phyloP scores from a whole-genome alignment of 208 protist genomes.

The Plasmodiophora brassicae region DNA sequence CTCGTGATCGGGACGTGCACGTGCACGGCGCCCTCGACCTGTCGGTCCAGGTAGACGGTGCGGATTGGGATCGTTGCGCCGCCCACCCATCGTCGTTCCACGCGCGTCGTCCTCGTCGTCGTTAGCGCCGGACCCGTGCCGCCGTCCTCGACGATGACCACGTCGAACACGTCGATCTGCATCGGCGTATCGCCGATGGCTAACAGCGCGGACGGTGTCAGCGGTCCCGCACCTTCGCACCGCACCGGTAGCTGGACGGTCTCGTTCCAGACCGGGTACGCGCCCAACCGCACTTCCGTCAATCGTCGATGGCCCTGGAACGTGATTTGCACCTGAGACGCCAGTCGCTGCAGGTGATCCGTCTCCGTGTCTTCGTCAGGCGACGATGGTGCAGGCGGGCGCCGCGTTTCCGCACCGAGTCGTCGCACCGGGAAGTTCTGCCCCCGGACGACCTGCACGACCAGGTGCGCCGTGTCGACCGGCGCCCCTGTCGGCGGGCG shows the following conservation, averaged over 20 bases:
- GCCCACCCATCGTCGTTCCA: not conserved
- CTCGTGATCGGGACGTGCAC: not conserved
- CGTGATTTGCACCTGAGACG: not conserved
- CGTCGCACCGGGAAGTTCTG: not conserved
- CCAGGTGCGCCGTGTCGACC: not conserved
- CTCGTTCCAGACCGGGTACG: constrained; percentile 14
- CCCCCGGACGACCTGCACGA: not conserved
- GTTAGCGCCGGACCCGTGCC: not conserved
- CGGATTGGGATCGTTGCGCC: not conserved
- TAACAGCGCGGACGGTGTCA: not conserved
- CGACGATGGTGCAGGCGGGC: not conserved
- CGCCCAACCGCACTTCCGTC: not conserved
- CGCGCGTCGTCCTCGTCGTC: not conserved
- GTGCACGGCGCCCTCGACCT: not conserved
- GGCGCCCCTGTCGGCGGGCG: not conserved
- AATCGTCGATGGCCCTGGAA: not conserved
- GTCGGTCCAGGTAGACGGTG: not conserved
- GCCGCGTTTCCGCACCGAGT: not conserved
- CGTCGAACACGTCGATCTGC: not conserved
- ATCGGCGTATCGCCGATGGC: not conserved
- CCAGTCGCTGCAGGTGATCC: not conserved
- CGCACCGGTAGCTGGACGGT: not conserved
- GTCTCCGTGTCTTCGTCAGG: not conserved
- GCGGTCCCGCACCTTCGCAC: no score
- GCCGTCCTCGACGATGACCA: not conserved